These are phyloP conservation scores for Karstenula rhodostoma DNA, from an alignment of 2,329 filamentous ascomycete species.

Conservation along the genomic window DNA sequence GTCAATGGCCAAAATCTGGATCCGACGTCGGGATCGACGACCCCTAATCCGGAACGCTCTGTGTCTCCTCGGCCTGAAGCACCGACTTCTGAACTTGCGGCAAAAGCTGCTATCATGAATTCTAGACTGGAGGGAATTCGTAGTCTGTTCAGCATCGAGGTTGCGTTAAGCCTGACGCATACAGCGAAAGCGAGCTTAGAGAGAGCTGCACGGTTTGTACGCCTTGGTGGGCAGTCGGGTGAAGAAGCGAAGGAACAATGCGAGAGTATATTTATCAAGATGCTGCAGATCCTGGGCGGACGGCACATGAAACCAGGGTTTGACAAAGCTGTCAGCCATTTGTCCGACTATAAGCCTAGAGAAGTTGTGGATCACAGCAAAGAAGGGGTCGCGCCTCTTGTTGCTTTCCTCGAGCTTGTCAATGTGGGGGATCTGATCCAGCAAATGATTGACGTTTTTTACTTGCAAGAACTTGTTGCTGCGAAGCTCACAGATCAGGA, in stretches of 20 bases:
- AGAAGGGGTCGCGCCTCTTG: conserved; percentile 83
- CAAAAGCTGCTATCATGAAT: conserved; percentile 98
- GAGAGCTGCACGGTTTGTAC: conserved; percentile 82
- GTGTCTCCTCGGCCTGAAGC: conserved; percentile 63
- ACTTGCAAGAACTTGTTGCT: conserved; percentile 88
- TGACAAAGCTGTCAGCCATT: conserved; percentile 87
- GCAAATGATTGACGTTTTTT: conserved; percentile 99
- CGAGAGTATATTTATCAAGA: conserved; percentile 82
- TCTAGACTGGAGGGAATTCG: conserved; percentile 93
- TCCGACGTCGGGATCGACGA: conserved; percentile 37
- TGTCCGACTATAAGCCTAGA: conserved; percentile 89
- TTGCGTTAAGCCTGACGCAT: conserved; percentile 89
- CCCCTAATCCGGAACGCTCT: conserved; percentile 51
- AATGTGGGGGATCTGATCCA: conserved; percentile 98
- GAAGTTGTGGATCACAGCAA: conserved; percentile 76
- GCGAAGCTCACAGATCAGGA: conserved; percentile 87
- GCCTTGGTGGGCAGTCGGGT: conserved; percentile 79
- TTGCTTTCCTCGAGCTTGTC: conserved; percentile 95
- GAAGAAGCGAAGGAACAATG: conserved; percentile 89
- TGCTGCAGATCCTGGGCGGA: conserved; percentile 84
- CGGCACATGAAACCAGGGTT: conserved; percentile 93
- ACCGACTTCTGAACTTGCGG: conserved; percentile 89
- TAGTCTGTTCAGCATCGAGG: conserved; percentile 93
- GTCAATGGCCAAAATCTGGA: conserved; percentile 44
- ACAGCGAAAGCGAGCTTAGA: conserved; percentile 87